Conservation (phyloP, 495 filamentous ascomycete species). For the Penicillium steckii region DNA sequence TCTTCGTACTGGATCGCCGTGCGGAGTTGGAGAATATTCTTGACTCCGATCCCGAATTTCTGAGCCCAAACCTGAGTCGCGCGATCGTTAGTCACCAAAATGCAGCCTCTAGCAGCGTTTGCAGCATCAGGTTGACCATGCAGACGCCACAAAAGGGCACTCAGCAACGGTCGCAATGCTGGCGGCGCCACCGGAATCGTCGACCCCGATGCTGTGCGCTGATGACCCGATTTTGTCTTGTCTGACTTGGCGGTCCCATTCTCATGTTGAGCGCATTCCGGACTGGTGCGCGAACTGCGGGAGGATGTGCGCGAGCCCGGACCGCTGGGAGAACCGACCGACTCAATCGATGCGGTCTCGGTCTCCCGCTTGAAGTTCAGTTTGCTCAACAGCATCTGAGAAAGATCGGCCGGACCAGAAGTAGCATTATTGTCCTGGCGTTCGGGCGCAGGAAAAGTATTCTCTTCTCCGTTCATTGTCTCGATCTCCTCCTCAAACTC, state of each 20-base stretch:
- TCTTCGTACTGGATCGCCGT: slow-evolving; percentile 60
- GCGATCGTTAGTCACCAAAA: slow-evolving; percentile 60
- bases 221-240: slow-evolving; percentile 29
- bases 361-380: slow-evolving; percentile 51
- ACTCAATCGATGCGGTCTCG: slow-evolving; percentile 49
- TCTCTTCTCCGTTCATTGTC: slow-evolving; percentile 16
- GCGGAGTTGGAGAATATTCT: slow-evolving; percentile 59
- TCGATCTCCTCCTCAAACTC: slow-evolving; percentile 50
- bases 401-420: slow-evolving; percentile 37
- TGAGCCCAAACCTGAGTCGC: slow-evolving; percentile 55
- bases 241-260: slow-evolving; percentile 24
- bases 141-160: slow-evolving; percentile 60
- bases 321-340: slow-evolving; percentile 46
- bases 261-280: slow-evolving; percentile 41
- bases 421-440: slow-evolving; percentile 12
- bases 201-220: slow-evolving; percentile 37
- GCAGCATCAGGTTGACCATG: slow-evolving; percentile 46
- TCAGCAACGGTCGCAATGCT: slow-evolving; percentile 57
- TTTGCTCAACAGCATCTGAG: slow-evolving; percentile 52
- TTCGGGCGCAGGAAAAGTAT: slow-evolving; percentile 16
- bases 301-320: slow-evolving; percentile 48
- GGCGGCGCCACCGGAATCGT: slow-evolving; percentile 39
- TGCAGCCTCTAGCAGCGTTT: slow-evolving; percentile 42
- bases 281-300: slow-evolving; percentile 49
- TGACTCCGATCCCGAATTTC: slow-evolving; percentile 58